A percentile compares a stretch with the other conserved stretches of the same genome.
phyloP scores from a whole-genome alignment of 192 early-diverging fungal genomes.

The Coemansia sp. region DNA sequence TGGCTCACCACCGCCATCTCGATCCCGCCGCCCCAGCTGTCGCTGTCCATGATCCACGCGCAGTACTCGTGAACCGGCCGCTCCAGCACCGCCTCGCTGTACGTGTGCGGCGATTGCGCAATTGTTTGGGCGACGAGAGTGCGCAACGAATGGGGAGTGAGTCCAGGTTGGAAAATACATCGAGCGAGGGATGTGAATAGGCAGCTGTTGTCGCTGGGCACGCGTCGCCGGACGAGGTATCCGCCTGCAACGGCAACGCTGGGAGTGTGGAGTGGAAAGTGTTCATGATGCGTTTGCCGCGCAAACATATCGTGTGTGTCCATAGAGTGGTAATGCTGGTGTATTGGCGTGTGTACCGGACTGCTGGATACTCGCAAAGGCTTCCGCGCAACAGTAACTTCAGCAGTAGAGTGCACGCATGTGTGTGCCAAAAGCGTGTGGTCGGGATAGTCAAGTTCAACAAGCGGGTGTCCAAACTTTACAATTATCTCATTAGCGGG shows the following conservation, averaged over 20 bases:
- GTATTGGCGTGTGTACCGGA: neutral
- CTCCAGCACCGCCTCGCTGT: conserved; percentile 59
- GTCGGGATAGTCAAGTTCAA: conserved; percentile 20
- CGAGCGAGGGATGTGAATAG: conserved; percentile 57
- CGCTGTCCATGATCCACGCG: conserved; percentile 56
- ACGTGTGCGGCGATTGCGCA: conserved; percentile 42
- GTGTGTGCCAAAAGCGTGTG: conserved; percentile 18
- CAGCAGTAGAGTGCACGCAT: conserved; percentile 7
- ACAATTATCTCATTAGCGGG: conserved; percentile 10
- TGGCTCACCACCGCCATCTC: conserved; percentile 59
- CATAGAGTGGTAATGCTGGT: neutral
- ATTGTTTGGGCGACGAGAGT: conserved; percentile 46
- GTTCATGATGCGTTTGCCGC: neutral
- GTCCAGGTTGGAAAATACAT: conserved; percentile 19
- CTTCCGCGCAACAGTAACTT: conserved; percentile 1
- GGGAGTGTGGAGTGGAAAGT: neutral
- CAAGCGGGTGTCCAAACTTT: conserved; percentile 32
- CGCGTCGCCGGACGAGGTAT: conserved; percentile 29
- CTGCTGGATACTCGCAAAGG: neutral
- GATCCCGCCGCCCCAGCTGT: conserved; percentile 65
- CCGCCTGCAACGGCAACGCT: conserved; percentile 15
- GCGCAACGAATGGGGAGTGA: conserved; percentile 26
- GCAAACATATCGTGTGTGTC: neutral
- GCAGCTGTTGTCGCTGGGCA: conserved; percentile 62
- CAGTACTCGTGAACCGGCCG: conserved; percentile 53